phyloP scores from a whole-genome alignment of 768 basidiomycete genomes.

The Pisolithus sp. region DNA sequence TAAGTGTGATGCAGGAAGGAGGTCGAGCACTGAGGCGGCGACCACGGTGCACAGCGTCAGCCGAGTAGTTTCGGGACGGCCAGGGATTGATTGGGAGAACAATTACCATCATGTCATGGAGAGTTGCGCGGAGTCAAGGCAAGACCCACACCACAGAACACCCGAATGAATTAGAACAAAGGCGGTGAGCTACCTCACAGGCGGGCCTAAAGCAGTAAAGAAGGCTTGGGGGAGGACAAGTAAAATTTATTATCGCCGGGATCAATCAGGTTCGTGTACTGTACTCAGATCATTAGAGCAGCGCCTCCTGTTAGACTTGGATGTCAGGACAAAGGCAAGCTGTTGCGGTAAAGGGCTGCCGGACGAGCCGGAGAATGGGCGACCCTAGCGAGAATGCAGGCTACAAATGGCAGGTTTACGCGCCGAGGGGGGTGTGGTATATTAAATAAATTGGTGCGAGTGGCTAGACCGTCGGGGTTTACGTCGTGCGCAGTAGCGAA shows the following conservation, averaged over 20 bases:
- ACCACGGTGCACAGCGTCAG: too few relatives aligned
- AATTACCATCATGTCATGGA: background rate
- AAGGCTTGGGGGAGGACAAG: background rate
- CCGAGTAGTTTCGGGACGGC: too few relatives aligned
- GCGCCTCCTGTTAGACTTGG: too few relatives aligned
- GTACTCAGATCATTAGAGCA: background rate
- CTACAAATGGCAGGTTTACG: background rate
- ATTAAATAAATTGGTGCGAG: background rate
- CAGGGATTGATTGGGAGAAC: background rate
- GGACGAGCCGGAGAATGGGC: background rate
- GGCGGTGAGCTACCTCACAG: background rate
- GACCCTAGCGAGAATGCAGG: background rate
- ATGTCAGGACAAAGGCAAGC: too few relatives aligned
- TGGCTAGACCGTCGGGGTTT: background rate
- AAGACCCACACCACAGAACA: background rate
- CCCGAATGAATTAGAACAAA: background rate
- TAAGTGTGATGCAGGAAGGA: too few relatives aligned
- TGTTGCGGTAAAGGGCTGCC: background rate
- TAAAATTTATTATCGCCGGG: background rate
- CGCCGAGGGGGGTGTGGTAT: background rate
- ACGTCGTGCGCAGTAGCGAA: background rate
- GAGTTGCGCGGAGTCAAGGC: background rate
- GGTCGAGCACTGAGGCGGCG: too few relatives aligned
- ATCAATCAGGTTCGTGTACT: background rate
- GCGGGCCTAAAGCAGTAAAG: background rate